phyloP scores from a whole-genome alignment of 139 green algal species.

The Volvox reticuliferus region DNA sequence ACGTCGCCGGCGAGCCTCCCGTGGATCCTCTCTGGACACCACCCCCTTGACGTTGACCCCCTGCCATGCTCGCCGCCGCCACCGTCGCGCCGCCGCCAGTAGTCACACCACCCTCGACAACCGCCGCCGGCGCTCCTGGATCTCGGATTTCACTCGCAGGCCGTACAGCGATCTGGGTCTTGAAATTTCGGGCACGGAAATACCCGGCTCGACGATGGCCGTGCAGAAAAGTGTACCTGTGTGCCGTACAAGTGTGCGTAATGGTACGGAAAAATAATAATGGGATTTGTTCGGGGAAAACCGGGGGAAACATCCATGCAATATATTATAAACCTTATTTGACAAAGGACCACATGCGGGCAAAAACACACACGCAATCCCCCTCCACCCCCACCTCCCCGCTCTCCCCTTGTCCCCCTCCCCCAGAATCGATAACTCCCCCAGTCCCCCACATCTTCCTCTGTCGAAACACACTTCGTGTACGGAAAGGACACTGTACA shows the following conservation, averaged over 20 bases:
- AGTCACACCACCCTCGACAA: neutral
- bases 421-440: too few species aligned
- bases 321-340: too few species aligned
- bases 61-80: neutral
- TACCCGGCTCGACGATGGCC: constrained; percentile 61
- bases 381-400: neutral
- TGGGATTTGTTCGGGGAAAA: too few species aligned
- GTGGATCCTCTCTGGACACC: neutral
- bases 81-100: neutral
- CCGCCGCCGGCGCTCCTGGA: neutral
- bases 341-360: too few species aligned
- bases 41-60: neutral
- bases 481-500: too few species aligned
- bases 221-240: constrained; percentile 57
- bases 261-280: too few species aligned
- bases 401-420: neutral
- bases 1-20: neutral
- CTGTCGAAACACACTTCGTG: too few species aligned
- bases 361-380: neutral
- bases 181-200: constrained; percentile 58
- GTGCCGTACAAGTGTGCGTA: too few species aligned
- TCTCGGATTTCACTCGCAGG: neutral
- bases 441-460: too few species aligned
- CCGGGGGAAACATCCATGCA: too few species aligned
- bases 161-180: constrained; percentile 25